phyloP scores from a whole-genome alignment of 2,329 filamentous ascomycete genomes.

The Sporothrix protearum region DNA sequence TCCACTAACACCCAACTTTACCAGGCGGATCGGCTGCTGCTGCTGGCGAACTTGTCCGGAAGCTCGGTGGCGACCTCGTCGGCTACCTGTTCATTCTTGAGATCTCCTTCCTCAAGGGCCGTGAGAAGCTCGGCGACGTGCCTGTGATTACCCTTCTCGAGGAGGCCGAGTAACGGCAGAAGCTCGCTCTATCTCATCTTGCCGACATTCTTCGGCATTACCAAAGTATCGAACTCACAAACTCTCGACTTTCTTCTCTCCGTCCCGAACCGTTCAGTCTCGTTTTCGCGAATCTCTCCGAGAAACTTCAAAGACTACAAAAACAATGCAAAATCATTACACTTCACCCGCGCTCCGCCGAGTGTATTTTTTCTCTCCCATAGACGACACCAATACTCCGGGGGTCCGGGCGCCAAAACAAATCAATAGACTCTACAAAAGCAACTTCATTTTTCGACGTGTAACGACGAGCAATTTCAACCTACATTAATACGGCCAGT shows the following conservation, averaged over 20 bases:
- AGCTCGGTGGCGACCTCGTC: slow-evolving; percentile 79
- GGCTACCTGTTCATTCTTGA: slow-evolving; percentile 96
- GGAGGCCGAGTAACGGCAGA: slow-evolving; percentile 26
- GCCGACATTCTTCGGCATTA: neutral
- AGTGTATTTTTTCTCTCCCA: neutral
- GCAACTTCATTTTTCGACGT: neutral
- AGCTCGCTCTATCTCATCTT: neutral
- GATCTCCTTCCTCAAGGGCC: slow-evolving; percentile 86
- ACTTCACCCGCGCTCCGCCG: neutral
- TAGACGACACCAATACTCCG: slow-evolving; percentile 2
- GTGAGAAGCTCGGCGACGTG: slow-evolving; percentile 75
- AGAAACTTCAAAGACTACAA: neutral
- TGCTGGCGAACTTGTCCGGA: slow-evolving; percentile 78
- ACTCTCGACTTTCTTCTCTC: neutral
- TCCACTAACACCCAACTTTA: slow-evolving; percentile 23
- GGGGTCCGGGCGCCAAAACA: neutral
- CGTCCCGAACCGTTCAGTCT: neutral
- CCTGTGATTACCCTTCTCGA: slow-evolving; percentile 81
- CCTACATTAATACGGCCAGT: neutral
- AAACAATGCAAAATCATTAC: neutral
- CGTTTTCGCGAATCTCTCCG: neutral
- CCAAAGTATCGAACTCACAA: neutral
- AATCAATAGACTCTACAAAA: slow-evolving; percentile 13
- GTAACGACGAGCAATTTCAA: neutral
- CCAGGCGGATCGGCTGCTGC: slow-evolving; percentile 86